Evolutionary conservation across 371 early-diverging fungal genomes (phyloP).

Genomic region (Mucor racemosus): DNA sequence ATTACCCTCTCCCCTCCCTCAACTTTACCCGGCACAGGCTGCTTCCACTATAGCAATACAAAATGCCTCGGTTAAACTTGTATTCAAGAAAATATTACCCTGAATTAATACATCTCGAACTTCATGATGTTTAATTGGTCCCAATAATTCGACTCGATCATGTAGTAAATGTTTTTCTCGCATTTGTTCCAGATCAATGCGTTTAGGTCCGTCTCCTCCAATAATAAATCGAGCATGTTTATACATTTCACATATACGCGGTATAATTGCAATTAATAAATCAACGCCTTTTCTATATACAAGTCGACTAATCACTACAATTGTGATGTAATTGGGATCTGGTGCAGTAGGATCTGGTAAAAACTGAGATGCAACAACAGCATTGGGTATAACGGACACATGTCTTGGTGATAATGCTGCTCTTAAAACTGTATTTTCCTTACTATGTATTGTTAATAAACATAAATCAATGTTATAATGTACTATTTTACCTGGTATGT

Average conservation of each 20-base stretch:
- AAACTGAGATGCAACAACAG: conserved; percentile 92
- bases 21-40: conserved; percentile 88
- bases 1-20: background rate
- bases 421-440: conserved; percentile 96
- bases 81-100: conserved; percentile 98
- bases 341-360: conserved; percentile 80
- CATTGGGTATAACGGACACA: conserved; percentile 99
- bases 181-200: conserved; percentile 97
- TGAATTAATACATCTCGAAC: conserved; percentile 91
- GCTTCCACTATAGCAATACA: conserved; percentile 99
- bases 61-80: conserved; percentile 99
- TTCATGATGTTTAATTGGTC: conserved; percentile 83
- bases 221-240: conserved; percentile 91
- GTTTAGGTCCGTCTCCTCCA: conserved; percentile 98
- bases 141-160: conserved; percentile 94
- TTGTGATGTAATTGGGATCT: conserved; percentile 86
- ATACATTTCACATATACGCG: conserved; percentile 88
- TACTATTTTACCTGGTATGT: conserved; percentile 79
- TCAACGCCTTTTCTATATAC: conserved; percentile 98
- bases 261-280: conserved; percentile 91
- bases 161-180: conserved; percentile 93
- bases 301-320: conserved; percentile 93
- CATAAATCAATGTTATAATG: no score
- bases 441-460: conserved; percentile 55
- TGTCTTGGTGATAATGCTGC: conserved; percentile 88